Percentiles rank a stretch among this genome's conserved stretches.
phyloP scores from a whole-genome alignment of 768 basidiomycete species.

The Rickenella mellea region DNA sequence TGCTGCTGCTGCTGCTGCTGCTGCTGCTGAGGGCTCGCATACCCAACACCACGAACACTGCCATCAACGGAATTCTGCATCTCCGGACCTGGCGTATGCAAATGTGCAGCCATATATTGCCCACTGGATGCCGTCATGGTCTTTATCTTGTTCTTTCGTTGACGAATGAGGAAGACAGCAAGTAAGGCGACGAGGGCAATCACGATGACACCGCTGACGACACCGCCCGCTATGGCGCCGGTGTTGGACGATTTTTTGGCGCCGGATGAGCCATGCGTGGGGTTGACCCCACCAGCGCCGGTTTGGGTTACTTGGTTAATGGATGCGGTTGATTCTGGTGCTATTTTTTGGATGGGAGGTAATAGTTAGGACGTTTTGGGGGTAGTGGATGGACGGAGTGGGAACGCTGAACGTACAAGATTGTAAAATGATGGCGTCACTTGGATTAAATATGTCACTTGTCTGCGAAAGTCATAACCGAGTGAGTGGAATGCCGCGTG shows the following conservation, averaged over 20 bases:
- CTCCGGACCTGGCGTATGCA: too few relatives aligned
- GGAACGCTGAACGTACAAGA: too few relatives aligned
- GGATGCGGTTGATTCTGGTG: conserved; percentile 34
- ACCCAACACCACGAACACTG: too few relatives aligned
- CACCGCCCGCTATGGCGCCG: conserved; percentile 59
- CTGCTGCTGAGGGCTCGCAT: not conserved
- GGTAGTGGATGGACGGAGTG: too few relatives aligned
- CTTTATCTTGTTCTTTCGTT: conserved; percentile 5
- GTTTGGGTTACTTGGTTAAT: conserved; percentile 16
- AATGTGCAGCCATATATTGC: too few relatives aligned
- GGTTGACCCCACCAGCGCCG: conserved; percentile 5
- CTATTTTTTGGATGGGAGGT: conserved; percentile 1
- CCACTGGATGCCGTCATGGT: not conserved
- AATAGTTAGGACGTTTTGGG: too few relatives aligned
- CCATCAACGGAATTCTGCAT: too few relatives aligned
- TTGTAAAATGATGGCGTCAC: not conserved
- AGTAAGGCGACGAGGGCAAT: conserved; percentile 29
- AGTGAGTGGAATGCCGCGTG: too few relatives aligned
- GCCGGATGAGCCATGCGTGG: conserved; percentile 5
- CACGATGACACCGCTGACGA: conserved; percentile 42
- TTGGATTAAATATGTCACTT: too few relatives aligned
- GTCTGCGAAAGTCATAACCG: conserved; percentile 47
- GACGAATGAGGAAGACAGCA: conserved; percentile 30
- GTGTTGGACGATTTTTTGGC: conserved; percentile 27
- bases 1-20: not conserved